Percentiles rank a stretch among this genome's conserved stretches.
These are phyloP conservation scores for Herpetomonas samuelpessoai DNA, from an alignment of 208 protist species.

Conservation along the genomic window DNA sequence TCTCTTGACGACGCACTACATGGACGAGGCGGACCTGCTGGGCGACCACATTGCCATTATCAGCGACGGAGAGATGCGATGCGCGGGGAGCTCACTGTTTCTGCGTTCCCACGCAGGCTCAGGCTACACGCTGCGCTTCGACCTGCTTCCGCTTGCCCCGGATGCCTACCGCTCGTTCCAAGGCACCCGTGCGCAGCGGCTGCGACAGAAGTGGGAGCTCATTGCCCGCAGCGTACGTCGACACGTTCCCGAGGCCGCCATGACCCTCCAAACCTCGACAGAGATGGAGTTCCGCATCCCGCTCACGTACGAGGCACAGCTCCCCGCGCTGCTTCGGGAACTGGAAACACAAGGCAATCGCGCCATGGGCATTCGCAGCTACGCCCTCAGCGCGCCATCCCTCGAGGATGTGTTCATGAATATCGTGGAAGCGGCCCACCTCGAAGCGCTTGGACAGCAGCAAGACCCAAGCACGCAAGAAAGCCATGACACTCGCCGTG, in stretches of 20 bases:
- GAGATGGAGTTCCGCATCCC: constrained; percentile 56
- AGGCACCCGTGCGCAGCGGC: constrained; percentile 9
- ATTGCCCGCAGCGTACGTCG: constrained; percentile 20
- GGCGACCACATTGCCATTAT: constrained; percentile 91
- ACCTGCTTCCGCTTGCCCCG: constrained; percentile 8
- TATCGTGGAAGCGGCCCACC: constrained; percentile 23
- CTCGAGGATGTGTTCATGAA: constrained; percentile 80
- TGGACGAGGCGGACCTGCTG: constrained; percentile 96
- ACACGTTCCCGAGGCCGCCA: constrained; percentile 19
- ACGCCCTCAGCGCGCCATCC: constrained; percentile 55
- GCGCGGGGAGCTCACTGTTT: constrained; percentile 52
- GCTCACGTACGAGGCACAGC: constrained; percentile 8
- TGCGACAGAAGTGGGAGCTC: constrained; percentile 19
- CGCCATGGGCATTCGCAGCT: constrained; percentile 35
- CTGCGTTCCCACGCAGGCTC: constrained; percentile 49
- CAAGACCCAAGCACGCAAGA: too few relatives aligned
- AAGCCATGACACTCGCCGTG: neutral
- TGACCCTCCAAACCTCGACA: constrained; percentile 15
- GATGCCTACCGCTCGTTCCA: neutral
- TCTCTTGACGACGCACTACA: constrained; percentile 90
- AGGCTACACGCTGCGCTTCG: constrained; percentile 56
- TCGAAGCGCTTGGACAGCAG: too few relatives aligned
- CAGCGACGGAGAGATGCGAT: constrained; percentile 43
- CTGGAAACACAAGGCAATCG: constrained; percentile 30
- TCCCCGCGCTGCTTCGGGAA: constrained; percentile 33